Base-by-base conservation (phyloP, 495 filamentous ascomycete genomes). In the Mycothermus thermophilus region DNA sequence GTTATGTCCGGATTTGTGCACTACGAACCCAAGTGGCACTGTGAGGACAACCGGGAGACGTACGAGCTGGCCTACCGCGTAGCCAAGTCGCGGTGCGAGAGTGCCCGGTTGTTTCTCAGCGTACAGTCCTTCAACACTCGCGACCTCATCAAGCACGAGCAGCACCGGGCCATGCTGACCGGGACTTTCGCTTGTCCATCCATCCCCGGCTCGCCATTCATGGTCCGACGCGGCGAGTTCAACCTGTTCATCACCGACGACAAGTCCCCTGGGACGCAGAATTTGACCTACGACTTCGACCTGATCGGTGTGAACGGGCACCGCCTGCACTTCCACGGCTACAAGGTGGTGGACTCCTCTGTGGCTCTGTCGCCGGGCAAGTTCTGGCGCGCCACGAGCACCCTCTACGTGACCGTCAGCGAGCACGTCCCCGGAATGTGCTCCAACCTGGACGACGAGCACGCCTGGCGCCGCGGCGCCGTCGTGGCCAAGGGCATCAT, bases 1-100 rank as follows among this genome's bases (percentile, higher is more conserved):
- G 64, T 78, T 43, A 76, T 78, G 72, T 68, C 69, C 11, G 75
- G 75, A 12, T 66, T 63, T 36, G 58, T 79, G 13, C 69, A 79
- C 48, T 47, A 65, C 32, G 66, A 71, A 14, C 46, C 52, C 11
- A 59, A 59, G 14, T 63, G 74, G 21, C 48, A 53, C 20, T n/a
- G n/a, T n/a, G 50, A 52, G 27, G 66, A 70, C 41, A 50, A 51
- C 24, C 48, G 37, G 8, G 63, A 65, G 25, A 67, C 66, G 26
- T 78, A 74, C 44, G 52, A 70, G 44, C 60, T 69, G 8, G 75
- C 72, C 8, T 63, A 60, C 14, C 65, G 67, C 28, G 60, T 52
- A 2, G 75, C 67, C 9, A 58, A 59, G 37, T 67, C 66, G 4
- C 51, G 59, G 1, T 65, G 64, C 40, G 66, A 70, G 47, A 63